Base-by-base conservation (phyloP, 768 basidiomycete species). In the Suillus discolor region DNA sequence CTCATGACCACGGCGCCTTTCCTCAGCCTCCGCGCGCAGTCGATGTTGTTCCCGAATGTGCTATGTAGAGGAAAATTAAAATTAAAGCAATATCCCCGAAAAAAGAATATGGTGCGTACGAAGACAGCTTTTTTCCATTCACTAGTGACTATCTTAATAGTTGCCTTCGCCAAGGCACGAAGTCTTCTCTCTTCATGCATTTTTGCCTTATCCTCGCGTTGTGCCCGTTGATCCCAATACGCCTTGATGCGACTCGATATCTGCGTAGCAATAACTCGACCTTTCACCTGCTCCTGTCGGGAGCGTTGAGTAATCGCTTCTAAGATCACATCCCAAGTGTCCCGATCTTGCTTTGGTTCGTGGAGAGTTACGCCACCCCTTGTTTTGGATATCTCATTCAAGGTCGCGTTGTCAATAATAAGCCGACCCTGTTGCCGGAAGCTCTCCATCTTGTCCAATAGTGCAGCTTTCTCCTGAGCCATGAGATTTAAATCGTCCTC, bases 51-150 rank as follows among this genome's bases (percentile, higher is more conserved):
- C 89, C 5, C 91, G 87, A 20, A 95, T 84, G 77, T 93, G 87
- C 92, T 93, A 67, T 20, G 62, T 54, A 7, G 64, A 61, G 49
- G 28, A 42, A 31, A 64, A 16, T 61, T 38, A 12, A 36, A 45
- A 20, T 62, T 41, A 15, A 38, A 47, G n/a, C 20, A 15, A 63
- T 23, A 39, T 63, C 6, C 62, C 18, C 25, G n/a, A 64, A 57
- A n/a, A 34, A 25, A 15, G 51, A 31, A 16, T 61, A 12, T 61
- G 18, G 20, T 5, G 84, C 93, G 72, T 72, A 92, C 93, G 70
- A 88, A 88, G 54, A 96, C 87, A 9, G 93, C 96, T 72, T 92
- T 88, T 76, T 90, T 92, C 96, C 96, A 98, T 72, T 94, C 91
- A 9, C 82, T 83, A 38, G 85, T 82, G 36, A 97, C 87, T 71